These are phyloP conservation scores for Chaetoceros tenuissimus DNA, from an alignment of 108 stramenopile genomes.

Conservation along the genomic window DNA sequence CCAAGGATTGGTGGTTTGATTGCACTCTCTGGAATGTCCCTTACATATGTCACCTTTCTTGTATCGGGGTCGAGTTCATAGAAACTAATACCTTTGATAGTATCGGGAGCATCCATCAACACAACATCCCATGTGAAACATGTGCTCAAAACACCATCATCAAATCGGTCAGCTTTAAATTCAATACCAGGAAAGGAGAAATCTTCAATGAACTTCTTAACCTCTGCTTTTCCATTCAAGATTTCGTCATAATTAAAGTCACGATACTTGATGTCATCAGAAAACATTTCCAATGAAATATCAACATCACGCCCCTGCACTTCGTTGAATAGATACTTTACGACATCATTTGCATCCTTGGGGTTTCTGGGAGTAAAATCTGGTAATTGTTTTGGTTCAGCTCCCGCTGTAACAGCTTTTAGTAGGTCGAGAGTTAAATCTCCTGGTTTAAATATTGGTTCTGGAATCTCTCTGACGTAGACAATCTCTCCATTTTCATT, in stretches of 20 bases:
- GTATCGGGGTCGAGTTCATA: constrained; percentile 60
- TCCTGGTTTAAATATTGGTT: constrained; percentile 70
- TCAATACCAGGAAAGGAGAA: constrained; percentile 72
- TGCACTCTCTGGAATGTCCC: constrained; percentile 65
- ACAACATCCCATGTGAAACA: constrained; percentile 78
- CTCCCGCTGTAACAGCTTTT: constrained; percentile 51
- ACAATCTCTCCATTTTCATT: constrained; percentile 52
- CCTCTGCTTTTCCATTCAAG: constrained; percentile 37
- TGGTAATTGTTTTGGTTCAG: constrained; percentile 33
- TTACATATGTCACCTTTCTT: constrained; percentile 45
- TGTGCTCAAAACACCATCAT: constrained; percentile 51
- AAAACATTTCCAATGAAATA: constrained; percentile 58
- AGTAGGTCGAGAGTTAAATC: constrained; percentile 57
- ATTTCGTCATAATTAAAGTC: constrained; percentile 71
- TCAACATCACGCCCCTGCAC: constrained; percentile 52
- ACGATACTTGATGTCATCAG: constrained; percentile 47
- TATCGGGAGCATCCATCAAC: constrained; percentile 41
- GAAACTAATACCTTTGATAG: constrained; percentile 75
- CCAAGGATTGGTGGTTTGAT: constrained; percentile 69
- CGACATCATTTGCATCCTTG: constrained; percentile 50
- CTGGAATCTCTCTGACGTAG: constrained; percentile 67
- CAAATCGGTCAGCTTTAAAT: constrained; percentile 49
- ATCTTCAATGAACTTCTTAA: constrained; percentile 58
- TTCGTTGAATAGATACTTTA: constrained; percentile 59
- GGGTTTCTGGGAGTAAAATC: constrained; percentile 35